phyloP scores from a whole-genome alignment of 148 eudicot genomes.

The Cornus kousa region DNA sequence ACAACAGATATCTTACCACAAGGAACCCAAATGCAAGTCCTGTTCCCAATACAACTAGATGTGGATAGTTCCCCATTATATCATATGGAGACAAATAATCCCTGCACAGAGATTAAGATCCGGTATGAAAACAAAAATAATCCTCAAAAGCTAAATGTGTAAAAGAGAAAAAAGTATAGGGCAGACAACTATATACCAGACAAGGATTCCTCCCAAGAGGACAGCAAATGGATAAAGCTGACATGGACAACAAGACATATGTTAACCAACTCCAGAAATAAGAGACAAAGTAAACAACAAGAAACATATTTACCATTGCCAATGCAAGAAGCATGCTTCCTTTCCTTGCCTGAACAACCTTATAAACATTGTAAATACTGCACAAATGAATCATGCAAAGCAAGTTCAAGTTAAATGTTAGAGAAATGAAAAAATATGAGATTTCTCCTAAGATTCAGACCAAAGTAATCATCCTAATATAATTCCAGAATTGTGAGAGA shows the following conservation, averaged over 20 bases:
- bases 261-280: neutral
- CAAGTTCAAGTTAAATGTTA: neutral
- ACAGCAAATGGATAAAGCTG: conserved; percentile 89
- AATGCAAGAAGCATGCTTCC: conserved; percentile 86
- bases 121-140: neutral
- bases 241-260: conserved; percentile 12
- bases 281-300: neutral
- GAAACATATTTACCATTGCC: conserved; percentile 69
- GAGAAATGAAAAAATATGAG: neutral
- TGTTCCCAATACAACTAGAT: conserved; percentile 69
- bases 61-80: conserved; percentile 70
- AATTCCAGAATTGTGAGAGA: neutral
- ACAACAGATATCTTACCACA: conserved; percentile 54
- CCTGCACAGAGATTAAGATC: conserved; percentile 45
- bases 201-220: conserved; percentile 72
- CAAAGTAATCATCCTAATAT: neutral
- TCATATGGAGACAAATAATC: conserved; percentile 81
- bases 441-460: neutral
- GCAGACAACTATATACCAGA: conserved; percentile 50
- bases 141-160: conserved; percentile 9
- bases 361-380: conserved; percentile 75
- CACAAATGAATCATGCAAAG: conserved; percentile 27
- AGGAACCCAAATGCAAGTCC: conserved; percentile 97
- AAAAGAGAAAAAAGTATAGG: neutral
- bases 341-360: conserved; percentile 65